These are phyloP conservation scores for Hypsizygus ulmarius DNA, from an alignment of 1,284 basidiomycete genomes.

Conservation along the genomic window DNA sequence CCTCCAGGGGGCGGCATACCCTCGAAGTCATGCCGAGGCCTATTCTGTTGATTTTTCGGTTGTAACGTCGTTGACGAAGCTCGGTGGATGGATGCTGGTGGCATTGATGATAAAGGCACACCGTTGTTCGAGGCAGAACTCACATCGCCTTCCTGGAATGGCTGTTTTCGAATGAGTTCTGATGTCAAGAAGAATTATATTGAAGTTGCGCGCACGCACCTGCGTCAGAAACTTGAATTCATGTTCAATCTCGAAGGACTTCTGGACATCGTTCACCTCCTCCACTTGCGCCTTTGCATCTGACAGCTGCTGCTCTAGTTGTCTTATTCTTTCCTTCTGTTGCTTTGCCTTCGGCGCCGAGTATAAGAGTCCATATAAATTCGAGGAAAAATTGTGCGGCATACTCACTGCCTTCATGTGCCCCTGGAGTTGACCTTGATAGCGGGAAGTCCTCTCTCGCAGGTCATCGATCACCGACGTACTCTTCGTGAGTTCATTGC, in stretches of 20 bases:
- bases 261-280: not conserved
- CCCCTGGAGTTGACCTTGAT: slow-evolving; percentile 25
- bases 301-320: slow-evolving; percentile 12
- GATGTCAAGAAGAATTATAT: no score
- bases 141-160: no score
- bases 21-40: slow-evolving; percentile 10
- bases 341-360: slow-evolving; percentile 1
- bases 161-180: no score
- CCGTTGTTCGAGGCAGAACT: no score
- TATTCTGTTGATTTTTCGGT: not conserved
- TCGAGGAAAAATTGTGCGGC: not conserved
- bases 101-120: not conserved
- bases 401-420: slow-evolving; percentile 24
- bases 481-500: slow-evolving; percentile 15
- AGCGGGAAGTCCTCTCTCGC: slow-evolving; percentile 25
- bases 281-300: slow-evolving; percentile 3
- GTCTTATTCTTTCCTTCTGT: slow-evolving; percentile 14
- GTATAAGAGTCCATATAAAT: not conserved
- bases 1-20: slow-evolving; percentile 33
- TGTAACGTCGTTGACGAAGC: not conserved
- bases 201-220: no score
- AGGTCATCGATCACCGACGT: slow-evolving; percentile 21
- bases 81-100: not conserved
- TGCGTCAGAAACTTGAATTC: not conserved
- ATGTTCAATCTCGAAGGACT: slow-evolving; percentile 3